phyloP scores from a whole-genome alignment of 306 rosid genomes.

The Cicer yamashitae region DNA sequence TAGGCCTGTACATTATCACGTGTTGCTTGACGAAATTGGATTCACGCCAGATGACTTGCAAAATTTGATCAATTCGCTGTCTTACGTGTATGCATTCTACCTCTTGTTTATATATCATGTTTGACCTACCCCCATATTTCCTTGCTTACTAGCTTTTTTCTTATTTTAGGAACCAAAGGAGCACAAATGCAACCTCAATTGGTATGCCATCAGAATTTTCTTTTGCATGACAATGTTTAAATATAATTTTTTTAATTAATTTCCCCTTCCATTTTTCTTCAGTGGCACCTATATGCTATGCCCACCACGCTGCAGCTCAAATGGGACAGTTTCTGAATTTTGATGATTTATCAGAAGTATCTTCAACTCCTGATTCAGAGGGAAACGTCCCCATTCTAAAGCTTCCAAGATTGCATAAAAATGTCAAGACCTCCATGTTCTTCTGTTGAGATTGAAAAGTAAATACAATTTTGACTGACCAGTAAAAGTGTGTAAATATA shows the following conservation, averaged over 20 bases:
- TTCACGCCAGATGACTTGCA: constrained; percentile 85
- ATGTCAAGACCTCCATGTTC: constrained; percentile 72
- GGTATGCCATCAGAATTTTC: constrained; percentile 50
- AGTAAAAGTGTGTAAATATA: constrained; percentile 42
- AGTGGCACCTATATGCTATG: constrained; percentile 88
- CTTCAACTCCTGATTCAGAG: constrained; percentile 42
- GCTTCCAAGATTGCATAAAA: constrained; percentile 69
- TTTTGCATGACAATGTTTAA: constrained; percentile 16
- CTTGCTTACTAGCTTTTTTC: constrained; percentile 2
- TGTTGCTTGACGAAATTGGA: constrained; percentile 88
- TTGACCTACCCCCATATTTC: neutral
- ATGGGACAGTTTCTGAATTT: constrained; percentile 72
- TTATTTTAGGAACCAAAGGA: constrained; percentile 84
- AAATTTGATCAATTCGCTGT: constrained; percentile 72
- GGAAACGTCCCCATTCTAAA: constrained; percentile 59
- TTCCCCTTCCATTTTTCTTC: constrained; percentile 37
- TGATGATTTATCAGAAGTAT: constrained; percentile 63
- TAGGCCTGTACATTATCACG: constrained; percentile 88
- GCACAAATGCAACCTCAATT: constrained; percentile 75
- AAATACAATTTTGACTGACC: constrained; percentile 37
- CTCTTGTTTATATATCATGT: constrained; percentile 23
- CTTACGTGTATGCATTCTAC: constrained; percentile 73
- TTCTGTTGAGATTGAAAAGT: constrained; percentile 64
- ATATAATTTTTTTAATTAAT: constrained; percentile 1
- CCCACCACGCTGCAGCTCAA: constrained; percentile 88